Evolutionary conservation across 495 filamentous ascomycete species (phyloP), one percentile per base, ranked within the genome.

Genomic region (Tetracladium marchalianum): DNA sequence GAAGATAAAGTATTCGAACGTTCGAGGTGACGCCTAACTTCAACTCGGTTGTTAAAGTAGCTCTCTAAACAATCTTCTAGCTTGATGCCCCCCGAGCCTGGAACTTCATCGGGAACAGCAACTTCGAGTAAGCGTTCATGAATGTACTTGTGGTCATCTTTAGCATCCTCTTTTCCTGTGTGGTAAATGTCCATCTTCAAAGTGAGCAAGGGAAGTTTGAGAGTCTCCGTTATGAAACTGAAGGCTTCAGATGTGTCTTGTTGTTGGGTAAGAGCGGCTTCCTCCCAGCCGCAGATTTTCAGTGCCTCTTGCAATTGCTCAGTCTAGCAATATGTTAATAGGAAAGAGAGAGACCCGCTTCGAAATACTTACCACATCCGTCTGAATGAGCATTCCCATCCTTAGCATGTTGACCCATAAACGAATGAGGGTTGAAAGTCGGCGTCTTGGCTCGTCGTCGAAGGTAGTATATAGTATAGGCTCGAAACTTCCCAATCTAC

Each of bases 181-280:
- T 98, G 92, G 52, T 85, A 96, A 19, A 98, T 81, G 55, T 96
- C 89, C 71, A 96, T 90, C 52, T 94, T 94, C 13, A 98, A 66
- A 0, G 90, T 87, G 16, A 98, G 77, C 7, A 95, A 76, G 5
- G 92, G 92, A 22, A 98, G 63, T 48, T 93, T 80, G 31, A 98
- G 70, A 33, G 78, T 87, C 43, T 85, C 90, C 2, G 90, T 94
- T 41, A 98, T 87, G 63, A 95, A 95, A 0, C 81, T 84, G 60
- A 96, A 98, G 1, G 90, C 90, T 61, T 98, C 92, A 0, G 92
- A 96, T 1, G 83, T 81, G 63, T 98, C 92, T 57, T 98, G 92
- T 61, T 98, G 92, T 46, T 75, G 71, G 22, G 86, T 56, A 35
- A 73, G 66, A 12, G 73, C 73, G 32, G 90, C 90, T 39, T 94